phyloP scores from a whole-genome alignment of 2,329 filamentous ascomycete genomes.

The Colletotrichum acutatum region DNA sequence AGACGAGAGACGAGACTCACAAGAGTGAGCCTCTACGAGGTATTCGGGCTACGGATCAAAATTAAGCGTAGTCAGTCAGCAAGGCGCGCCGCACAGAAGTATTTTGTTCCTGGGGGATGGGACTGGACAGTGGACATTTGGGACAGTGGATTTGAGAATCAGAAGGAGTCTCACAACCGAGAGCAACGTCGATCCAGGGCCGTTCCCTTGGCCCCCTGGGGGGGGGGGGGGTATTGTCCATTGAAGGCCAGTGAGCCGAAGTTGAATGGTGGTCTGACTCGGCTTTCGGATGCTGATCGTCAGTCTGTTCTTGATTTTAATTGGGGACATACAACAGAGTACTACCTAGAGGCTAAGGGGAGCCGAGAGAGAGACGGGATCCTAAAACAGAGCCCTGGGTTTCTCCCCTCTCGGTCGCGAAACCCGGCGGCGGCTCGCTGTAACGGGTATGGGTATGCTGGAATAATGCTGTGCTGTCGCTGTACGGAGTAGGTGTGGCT shows the following conservation, averaged over 20 bases:
- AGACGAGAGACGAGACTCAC: too few species aligned
- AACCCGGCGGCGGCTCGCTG: background rate
- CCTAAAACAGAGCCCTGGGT: background rate
- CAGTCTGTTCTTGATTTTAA: conserved; percentile 19
- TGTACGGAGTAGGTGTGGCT: too few species aligned
- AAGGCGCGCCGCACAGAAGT: background rate
- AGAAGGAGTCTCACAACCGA: background rate
- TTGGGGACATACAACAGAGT: background rate
- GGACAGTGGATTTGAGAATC: too few species aligned
- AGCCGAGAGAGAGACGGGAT: background rate
- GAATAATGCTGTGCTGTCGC: too few species aligned
- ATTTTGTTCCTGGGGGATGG: background rate
- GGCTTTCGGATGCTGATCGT: conserved; percentile 28
- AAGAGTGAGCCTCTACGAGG: background rate
- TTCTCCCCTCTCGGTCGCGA: background rate
- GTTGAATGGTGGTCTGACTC: conserved; percentile 16
- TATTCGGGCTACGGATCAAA: background rate
- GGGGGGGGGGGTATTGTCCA: too few species aligned
- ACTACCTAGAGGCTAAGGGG: too few species aligned
- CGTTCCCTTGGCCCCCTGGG: background rate
- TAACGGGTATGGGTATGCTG: background rate
- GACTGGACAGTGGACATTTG: too few species aligned
- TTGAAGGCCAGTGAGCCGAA: background rate
- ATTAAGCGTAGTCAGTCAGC: background rate
- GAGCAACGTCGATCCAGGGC: background rate